These are phyloP conservation scores for Metroxylon sagu DNA, from an alignment of 176 grass and related monocot genomes.

Conservation along the genomic window DNA sequence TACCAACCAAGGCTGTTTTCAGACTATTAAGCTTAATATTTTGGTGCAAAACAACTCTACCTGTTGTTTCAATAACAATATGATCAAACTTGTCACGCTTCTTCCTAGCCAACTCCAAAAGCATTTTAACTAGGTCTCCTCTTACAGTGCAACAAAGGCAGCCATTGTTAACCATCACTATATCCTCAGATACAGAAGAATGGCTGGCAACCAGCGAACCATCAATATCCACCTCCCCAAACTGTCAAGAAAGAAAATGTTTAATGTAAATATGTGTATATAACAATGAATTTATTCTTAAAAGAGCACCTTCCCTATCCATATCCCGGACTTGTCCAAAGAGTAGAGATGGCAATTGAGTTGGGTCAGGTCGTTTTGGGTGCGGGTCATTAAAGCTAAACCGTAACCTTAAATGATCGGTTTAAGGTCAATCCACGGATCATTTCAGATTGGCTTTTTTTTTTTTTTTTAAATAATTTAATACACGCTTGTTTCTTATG, in stretches of 20 bases:
- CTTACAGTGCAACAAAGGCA: slow-evolving; percentile 72
- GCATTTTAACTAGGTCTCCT: slow-evolving; percentile 70
- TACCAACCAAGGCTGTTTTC: too few relatives aligned
- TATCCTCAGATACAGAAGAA: slow-evolving; percentile 62
- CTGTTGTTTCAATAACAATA: slow-evolving; percentile 74
- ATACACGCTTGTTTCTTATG: too few relatives aligned
- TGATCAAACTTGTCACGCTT: slow-evolving; percentile 63
- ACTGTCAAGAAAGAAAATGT: slow-evolving; percentile 26
- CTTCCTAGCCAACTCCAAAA: slow-evolving; percentile 49
- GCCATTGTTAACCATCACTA: slow-evolving; percentile 72
- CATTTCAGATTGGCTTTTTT: too few relatives aligned
- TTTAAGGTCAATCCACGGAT: too few relatives aligned
- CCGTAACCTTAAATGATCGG: too few relatives aligned
- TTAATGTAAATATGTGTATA: not conserved
- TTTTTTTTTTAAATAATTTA: too few relatives aligned
- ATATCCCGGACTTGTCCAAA: not conserved
- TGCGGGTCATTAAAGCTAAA: too few relatives aligned
- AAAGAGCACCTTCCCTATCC: not conserved
- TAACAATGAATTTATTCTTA: not conserved
- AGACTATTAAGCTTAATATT: too few relatives aligned
- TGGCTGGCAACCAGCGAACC: slow-evolving; percentile 58
- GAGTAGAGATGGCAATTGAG: not conserved
- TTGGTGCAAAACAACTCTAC: slow-evolving; percentile 12
- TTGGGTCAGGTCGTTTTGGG: too few relatives aligned
- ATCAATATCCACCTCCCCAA: slow-evolving; percentile 74